Base-by-base conservation (phyloP, 495 filamentous ascomycete genomes). In the Aspergillus wentii region DNA sequence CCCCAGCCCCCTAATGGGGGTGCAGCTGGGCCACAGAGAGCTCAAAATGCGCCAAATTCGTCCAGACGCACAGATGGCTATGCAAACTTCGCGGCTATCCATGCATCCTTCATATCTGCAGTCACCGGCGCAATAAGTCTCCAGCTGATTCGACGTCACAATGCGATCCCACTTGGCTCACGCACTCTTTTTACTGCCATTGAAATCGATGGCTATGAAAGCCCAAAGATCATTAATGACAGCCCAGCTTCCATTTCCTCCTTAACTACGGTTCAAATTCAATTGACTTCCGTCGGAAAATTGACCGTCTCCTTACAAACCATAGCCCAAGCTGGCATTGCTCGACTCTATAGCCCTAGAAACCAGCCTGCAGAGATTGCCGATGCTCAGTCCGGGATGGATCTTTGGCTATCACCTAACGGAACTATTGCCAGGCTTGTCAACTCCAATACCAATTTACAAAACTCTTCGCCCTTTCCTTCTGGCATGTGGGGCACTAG, bases 341-440 rank as follows among this genome's bases (percentile, higher is more conserved):
- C 42, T 29, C 62, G 59, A 21, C 49, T 71, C 11, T 47, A 38
- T 13, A 49, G 43, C 15, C 56, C 55, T 28, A 46, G 37, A 4
- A 46, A 46, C 21, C 34, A 51, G n/a, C 44, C 44, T 25, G 15
- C 48, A 15, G 46, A 57, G 16, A 7, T 52, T 8, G 28, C 42
- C 2, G 44, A 48, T 25, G 35, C 52, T 7, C 47, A 49, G 6
- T 47, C 57, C 21, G 64, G 59, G 3, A 49, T 49, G 1, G 68
- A 71, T 42, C 41, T 76, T n/a, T 75, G 71, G 71, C 57, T 76
- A 14, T 65, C 66, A 27, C 72, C 72, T 3, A 66, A 62, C 30
- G 71, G 72, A 15, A 66, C 65, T 11, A 56, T 74, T 43, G 70
- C 69, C 5, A 63, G 63, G 35, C 51, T 71, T 32, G 56, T 68